Evolutionary conservation across 2,329 filamentous ascomycete genomes (phyloP).

Genomic region (Aspergillus uvarum): DNA sequence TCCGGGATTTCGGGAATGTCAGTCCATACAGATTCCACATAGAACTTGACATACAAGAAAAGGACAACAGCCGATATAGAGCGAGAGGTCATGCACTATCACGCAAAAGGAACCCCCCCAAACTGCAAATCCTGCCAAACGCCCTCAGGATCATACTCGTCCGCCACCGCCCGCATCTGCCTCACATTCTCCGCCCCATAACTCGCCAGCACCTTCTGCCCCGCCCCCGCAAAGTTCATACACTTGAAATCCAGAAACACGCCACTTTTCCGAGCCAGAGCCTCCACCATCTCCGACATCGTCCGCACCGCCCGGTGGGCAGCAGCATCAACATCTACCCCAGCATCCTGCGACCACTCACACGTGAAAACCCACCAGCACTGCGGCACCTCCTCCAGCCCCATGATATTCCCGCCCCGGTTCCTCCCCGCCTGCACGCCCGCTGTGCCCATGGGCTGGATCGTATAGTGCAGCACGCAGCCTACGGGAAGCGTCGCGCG

Average conservation of each 20-base stretch:
- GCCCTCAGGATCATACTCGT: slow-evolving; percentile 1
- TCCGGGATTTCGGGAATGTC: no score
- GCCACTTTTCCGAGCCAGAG: background rate
- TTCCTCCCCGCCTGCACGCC: slow-evolving; percentile 9
- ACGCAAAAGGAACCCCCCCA: slow-evolving; percentile 1
- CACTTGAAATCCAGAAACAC: background rate
- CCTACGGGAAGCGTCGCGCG: background rate
- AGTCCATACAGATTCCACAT: no score
- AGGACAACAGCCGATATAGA: no score
- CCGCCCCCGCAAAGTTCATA: background rate
- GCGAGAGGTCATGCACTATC: background rate
- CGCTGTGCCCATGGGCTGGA: slow-evolving; percentile 11
- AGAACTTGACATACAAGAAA: no score
- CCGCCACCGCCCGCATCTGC: slow-evolving; percentile 5
- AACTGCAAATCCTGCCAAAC: slow-evolving; percentile 3
- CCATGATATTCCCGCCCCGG: slow-evolving; percentile 12
- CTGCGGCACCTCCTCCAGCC: background rate
- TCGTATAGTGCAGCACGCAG: background rate
- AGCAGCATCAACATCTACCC: background rate
- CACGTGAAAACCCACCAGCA: background rate
- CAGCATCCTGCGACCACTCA: background rate
- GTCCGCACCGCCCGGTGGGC: background rate
- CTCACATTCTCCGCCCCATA: background rate
- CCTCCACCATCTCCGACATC: background rate
- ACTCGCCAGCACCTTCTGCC: background rate